Base-by-base conservation (phyloP, 129 eudicot genomes). In the Rutidosis leptorrhynchoides region DNA sequence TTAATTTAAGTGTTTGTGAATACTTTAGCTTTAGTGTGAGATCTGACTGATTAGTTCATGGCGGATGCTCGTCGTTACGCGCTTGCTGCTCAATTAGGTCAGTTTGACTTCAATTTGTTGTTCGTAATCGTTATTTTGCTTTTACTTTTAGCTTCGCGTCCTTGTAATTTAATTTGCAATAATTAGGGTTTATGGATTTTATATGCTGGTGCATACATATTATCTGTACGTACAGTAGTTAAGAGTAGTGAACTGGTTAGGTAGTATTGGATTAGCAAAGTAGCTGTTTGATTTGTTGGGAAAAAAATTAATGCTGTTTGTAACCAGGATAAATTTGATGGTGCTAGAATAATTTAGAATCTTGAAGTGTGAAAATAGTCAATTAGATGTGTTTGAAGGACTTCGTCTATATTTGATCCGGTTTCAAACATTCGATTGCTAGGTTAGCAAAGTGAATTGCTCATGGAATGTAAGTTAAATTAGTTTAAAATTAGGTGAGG, bases 21-120 rank as follows among this genome's bases (percentile, higher is more conserved):
- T 10, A 49, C 9, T 51, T 5, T 17, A n/a, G 24, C 24, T 51
- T 6, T 19, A n/a, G 57, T n/a, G 14, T 53, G 11, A 53, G 58
- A 53, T 53, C 58, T 53, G 58, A 53, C 25, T 53, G 58, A 53
- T 16, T 40, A 40, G 53, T 67, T 58, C 51, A 86, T 83, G 94
- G 84, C 94, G 63, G 89, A 83, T 19, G 69, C 67, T 73, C 77
- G 86, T 65, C 86, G 88, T 24, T 80, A 80, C 58, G 89, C 77
- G 4, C 89, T 86, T 74, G 78, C 78, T 73, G 83, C 94, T 78
- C 94, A 83, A 61, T 75, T 86, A 64, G 94, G 94, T 86, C 40
- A 77, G 67, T 55, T 74, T 65, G 58, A 46, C 55, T 65, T 59
- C 45, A 21, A 35, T 28, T 28, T 30, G 10, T 45, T 62, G 69